These are phyloP conservation scores for Sonneratia caseolaris DNA, from an alignment of 345 rosid species.

Conservation along the genomic window DNA sequence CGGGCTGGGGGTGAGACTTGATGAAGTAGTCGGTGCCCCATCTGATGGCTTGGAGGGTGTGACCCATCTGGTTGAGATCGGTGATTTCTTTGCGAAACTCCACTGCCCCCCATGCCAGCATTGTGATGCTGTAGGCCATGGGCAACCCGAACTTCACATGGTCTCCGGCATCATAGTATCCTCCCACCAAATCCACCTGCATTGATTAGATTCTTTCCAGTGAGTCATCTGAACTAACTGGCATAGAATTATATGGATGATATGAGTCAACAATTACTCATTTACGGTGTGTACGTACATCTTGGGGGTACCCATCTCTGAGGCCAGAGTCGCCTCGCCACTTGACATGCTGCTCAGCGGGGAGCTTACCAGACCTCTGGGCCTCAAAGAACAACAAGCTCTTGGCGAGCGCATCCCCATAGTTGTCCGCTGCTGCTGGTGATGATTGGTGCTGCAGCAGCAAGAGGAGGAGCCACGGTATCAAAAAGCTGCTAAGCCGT, in stretches of 20 bases:
- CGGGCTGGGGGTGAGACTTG: constrained; percentile 61
- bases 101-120: constrained; percentile 67
- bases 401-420: constrained; percentile 47
- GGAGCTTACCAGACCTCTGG: constrained; percentile 55
- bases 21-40: constrained; percentile 87
- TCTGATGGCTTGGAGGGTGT: constrained; percentile 47
- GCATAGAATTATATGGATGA: too few species aligned
- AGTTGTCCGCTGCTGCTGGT: constrained; percentile 16
- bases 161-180: constrained; percentile 91
- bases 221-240: too few species aligned
- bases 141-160: constrained; percentile 89
- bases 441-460: not conserved
- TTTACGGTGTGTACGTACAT: constrained; percentile 19
- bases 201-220: too few species aligned
- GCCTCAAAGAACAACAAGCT: constrained; percentile 64
- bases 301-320: constrained; percentile 43
- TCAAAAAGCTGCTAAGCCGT: not conserved
- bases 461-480: not conserved
- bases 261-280: too few species aligned
- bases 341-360: constrained; percentile 33
- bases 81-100: constrained; percentile 54
- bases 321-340: constrained; percentile 64
- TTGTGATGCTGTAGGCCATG: constrained; percentile 66
- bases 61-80: constrained; percentile 44
- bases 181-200: constrained; percentile 76